Percentiles rank a stretch among this genome's conserved stretches.
These are phyloP conservation scores for Carex parvula DNA, from an alignment of 176 grass and related monocot genomes.

Conservation along the genomic window DNA sequence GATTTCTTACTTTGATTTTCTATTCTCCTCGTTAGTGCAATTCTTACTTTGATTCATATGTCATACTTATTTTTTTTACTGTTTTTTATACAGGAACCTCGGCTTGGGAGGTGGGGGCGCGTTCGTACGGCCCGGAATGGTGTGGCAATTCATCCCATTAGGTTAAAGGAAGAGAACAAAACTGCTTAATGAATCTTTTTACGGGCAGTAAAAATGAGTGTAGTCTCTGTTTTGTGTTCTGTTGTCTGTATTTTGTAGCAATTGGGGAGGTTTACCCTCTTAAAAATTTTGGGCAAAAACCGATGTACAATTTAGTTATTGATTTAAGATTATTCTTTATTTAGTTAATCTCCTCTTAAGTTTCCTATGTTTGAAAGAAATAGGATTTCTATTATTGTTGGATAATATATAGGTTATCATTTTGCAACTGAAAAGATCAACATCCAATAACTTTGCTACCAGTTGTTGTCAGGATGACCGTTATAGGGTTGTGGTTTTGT, in stretches of 20 bases:
- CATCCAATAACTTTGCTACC: neutral
- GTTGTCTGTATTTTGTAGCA: slow-evolving; percentile 22
- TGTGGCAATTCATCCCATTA: slow-evolving; percentile 59
- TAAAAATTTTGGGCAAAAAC: slow-evolving; percentile 16
- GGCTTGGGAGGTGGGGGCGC: slow-evolving; percentile 66
- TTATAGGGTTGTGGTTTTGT: no score
- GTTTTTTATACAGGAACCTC: slow-evolving; percentile 55
- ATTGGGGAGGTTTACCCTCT: neutral
- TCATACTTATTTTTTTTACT: neutral
- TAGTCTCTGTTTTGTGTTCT: neutral
- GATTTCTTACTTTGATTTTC: slow-evolving; percentile 16
- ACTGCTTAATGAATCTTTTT: neutral
- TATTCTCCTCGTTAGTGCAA: neutral
- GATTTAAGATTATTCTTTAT: slow-evolving; percentile 13
- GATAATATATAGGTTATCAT: neutral
- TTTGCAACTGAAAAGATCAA: neutral
- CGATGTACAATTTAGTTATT: neutral
- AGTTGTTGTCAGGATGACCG: no score
- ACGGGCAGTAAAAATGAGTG: neutral
- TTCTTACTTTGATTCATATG: neutral
- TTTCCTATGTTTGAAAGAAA: neutral
- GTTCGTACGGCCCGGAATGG: slow-evolving; percentile 55
- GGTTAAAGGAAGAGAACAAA: slow-evolving; percentile 42
- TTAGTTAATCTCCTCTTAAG: neutral
- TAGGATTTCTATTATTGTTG: neutral